These are phyloP conservation scores for Ophiocordyceps australis DNA, from an alignment of 2,329 filamentous ascomycete genomes.

Conservation along the genomic window DNA sequence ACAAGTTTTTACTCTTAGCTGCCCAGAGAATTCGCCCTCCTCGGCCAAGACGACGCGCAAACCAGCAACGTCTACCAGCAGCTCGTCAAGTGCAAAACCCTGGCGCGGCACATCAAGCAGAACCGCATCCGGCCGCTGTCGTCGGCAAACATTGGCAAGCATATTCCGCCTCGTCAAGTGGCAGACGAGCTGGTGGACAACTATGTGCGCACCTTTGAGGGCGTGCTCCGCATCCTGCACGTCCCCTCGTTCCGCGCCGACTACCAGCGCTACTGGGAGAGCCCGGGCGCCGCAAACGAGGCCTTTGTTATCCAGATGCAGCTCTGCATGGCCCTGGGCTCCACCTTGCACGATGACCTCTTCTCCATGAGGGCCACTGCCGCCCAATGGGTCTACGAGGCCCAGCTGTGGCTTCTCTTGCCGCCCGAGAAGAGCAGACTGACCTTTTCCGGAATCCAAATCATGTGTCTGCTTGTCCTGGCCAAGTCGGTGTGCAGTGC, in stretches of 20 bases:
- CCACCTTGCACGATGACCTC: constrained; percentile 24
- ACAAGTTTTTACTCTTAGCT: constrained; percentile 11
- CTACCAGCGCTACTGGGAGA: constrained; percentile 31
- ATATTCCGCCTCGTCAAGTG: constrained; percentile 18
- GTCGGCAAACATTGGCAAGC: constrained; percentile 17
- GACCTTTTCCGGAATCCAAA: constrained; percentile 29
- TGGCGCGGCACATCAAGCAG: constrained; percentile 22
- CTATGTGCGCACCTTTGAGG: constrained; percentile 38
- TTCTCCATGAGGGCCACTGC: constrained; percentile 23
- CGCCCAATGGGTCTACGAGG: constrained; percentile 32
- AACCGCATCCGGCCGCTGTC: constrained; percentile 16
- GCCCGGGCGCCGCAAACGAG: constrained; percentile 17
- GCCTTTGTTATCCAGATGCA: constrained; percentile 33
- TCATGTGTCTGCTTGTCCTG: constrained; percentile 29
- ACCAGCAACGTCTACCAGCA: constrained; percentile 12
- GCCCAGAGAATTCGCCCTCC: constrained; percentile 9
- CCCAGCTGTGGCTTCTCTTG: constrained; percentile 27
- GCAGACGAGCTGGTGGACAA: constrained; percentile 30
- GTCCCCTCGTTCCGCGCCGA: constrained; percentile 35
- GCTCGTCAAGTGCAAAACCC: constrained; percentile 19
- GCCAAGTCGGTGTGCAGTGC: constrained; percentile 28
- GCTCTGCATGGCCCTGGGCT: constrained; percentile 32
- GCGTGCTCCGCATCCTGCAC: constrained; percentile 37
- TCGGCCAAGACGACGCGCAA: constrained; percentile 8
- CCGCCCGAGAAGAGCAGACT: constrained; percentile 29